Percentiles rank a stretch among this genome's conserved stretches.
Evolutionary conservation across 2,329 filamentous ascomycete genomes (phyloP).

Genomic region (Aspergillus pseudoviridinutans): DNA sequence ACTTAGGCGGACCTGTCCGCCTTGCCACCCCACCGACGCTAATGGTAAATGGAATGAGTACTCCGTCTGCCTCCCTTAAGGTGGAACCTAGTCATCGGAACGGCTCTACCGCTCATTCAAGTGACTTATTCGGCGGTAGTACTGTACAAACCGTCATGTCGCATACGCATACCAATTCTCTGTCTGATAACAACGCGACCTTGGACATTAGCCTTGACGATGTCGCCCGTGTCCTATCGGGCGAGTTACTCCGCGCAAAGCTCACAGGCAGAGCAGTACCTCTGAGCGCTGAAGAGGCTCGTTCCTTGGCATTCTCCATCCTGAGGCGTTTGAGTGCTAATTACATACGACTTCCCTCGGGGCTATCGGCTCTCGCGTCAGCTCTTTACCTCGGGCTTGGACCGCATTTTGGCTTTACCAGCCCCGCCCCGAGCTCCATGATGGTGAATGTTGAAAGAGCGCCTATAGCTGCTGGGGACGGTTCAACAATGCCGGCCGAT

Average conservation of each 20-base stretch:
- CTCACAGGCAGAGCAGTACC: slow-evolving; percentile 25
- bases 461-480: slow-evolving; percentile 1
- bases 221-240: slow-evolving; percentile 28
- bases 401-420: slow-evolving; percentile 28
- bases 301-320: slow-evolving; percentile 27
- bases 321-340: slow-evolving; percentile 28
- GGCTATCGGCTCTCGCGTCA: slow-evolving; percentile 23
- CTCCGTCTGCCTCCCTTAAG: slow-evolving; percentile 14
- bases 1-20: slow-evolving; percentile 37
- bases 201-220: slow-evolving; percentile 25
- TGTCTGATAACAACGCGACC: slow-evolving; percentile 7
- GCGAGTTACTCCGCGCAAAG: slow-evolving; percentile 28
- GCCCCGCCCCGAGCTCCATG: slow-evolving; percentile 21
- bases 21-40: slow-evolving; percentile 42
- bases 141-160: background rate
- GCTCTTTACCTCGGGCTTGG: slow-evolving; percentile 36
- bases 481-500: slow-evolving; percentile 3
- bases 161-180: slow-evolving; percentile 1
- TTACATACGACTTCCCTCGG: slow-evolving; percentile 24
- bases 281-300: slow-evolving; percentile 29
- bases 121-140: background rate
- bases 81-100: slow-evolving; percentile 13
- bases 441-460: slow-evolving; percentile 21
- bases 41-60: slow-evolving; percentile 36
- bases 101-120: slow-evolving; percentile 6